Percentiles rank a stretch among this genome's conserved stretches.
Evolutionary conservation across 2,329 filamentous ascomycete genomes (phyloP).

Genomic region (Colletotrichum siamense): DNA sequence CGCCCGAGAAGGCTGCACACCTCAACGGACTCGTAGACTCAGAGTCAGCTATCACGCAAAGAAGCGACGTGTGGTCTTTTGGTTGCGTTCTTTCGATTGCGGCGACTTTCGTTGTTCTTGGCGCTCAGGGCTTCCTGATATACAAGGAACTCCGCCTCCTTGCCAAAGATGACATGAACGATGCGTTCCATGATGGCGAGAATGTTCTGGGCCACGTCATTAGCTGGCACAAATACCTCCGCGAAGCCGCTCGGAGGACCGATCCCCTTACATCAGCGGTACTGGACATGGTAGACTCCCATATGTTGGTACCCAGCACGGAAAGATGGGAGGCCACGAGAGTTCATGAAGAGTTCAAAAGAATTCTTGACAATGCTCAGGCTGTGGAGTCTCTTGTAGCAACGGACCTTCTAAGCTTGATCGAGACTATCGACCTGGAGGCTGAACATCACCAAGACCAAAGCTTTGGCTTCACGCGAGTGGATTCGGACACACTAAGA

Average conservation of each 20-base stretch:
- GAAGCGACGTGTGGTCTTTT: constrained; percentile 45
- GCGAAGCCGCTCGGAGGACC: not conserved
- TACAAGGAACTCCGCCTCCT: not conserved
- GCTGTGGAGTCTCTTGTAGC: not conserved
- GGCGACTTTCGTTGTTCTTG: constrained; percentile 42
- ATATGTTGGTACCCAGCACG: constrained; percentile 23
- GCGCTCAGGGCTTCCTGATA: constrained; percentile 13
- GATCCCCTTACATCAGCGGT: constrained; percentile 26
- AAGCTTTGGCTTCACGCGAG: not conserved
- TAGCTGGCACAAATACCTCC: not conserved
- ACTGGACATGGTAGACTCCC: constrained; percentile 29
- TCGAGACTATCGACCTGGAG: not conserved
- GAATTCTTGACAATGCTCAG: not conserved
- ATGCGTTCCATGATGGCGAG: not conserved
- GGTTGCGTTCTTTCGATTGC: constrained; percentile 42
- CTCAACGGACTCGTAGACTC: not conserved
- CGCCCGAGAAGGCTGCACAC: not conserved
- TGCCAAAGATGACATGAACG: not conserved
- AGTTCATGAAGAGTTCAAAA: not conserved
- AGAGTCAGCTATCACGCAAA: constrained; percentile 27
- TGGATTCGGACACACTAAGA: not conserved
- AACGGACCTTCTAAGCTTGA: not conserved
- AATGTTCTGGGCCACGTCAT: not conserved
- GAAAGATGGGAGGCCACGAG: not conserved
- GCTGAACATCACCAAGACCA: not conserved